Percentiles rank a stretch among this genome's conserved stretches.
These are phyloP conservation scores for Coprinopsis sp. DNA, from an alignment of 768 basidiomycete species.

Conservation along the genomic window DNA sequence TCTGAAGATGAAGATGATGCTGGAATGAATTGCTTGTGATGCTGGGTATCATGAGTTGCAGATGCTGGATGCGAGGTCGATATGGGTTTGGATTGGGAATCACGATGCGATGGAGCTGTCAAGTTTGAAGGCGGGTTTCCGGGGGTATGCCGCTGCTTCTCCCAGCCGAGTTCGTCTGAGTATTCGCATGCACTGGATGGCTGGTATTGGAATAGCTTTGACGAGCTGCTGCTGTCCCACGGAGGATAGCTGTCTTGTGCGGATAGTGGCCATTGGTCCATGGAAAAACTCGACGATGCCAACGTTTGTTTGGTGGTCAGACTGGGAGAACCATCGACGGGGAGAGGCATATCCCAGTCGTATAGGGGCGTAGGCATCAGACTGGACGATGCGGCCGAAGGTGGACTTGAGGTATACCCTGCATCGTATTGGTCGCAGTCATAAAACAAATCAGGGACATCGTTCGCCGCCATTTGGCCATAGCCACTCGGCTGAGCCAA, in stretches of 20 bases:
- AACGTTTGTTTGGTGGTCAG: not conserved
- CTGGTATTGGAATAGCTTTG: not conserved
- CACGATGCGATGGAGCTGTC: not conserved
- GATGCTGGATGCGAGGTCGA: not conserved
- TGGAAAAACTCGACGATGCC: not conserved
- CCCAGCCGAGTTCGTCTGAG: slow-evolving; percentile 9
- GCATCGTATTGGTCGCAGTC: slow-evolving; percentile 15
- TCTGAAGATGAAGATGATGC: not conserved
- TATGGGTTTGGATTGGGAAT: not conserved
- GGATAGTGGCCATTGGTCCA: not conserved
- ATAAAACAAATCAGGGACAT: slow-evolving; percentile 25
- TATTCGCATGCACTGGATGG: not conserved
- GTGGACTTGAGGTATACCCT: slow-evolving; percentile 18
- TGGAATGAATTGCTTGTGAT: slow-evolving; percentile 2
- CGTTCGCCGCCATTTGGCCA: slow-evolving; percentile 7
- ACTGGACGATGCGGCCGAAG: slow-evolving; percentile 23
- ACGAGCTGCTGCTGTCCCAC: not conserved
- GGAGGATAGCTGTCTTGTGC: not conserved
- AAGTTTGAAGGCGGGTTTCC: not conserved
- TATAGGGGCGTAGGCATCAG: slow-evolving; percentile 26
- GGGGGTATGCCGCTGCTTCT: slow-evolving; percentile 6
- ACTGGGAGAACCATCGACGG: not conserved
- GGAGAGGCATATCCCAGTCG: slow-evolving; percentile 11
- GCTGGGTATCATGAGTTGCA: slow-evolving; percentile 8
- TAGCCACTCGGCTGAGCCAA: slow-evolving; percentile 4